A percentile compares a stretch with the other conserved stretches of the same genome.
phyloP scores from a whole-genome alignment of 306 rosid genomes.

The Oxytropis ochrocephala region DNA sequence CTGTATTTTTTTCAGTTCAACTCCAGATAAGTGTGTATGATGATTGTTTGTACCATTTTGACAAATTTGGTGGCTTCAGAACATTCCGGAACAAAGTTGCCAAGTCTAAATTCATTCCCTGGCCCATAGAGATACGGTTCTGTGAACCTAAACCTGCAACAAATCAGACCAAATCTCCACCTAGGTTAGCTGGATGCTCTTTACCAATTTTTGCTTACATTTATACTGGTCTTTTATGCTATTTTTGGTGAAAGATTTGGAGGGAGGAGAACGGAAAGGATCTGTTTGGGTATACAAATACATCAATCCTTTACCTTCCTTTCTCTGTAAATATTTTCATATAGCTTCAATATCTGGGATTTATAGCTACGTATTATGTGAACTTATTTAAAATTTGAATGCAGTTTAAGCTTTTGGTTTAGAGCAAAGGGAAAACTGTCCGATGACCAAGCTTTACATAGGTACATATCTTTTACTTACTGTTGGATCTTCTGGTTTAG shows the following conservation, averaged over 20 bases:
- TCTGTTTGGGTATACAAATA: background rate
- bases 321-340: background rate
- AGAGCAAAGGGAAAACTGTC: constrained; percentile 84
- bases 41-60: constrained; percentile 11
- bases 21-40: background rate
- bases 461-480: constrained; percentile 37
- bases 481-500: constrained; percentile 5
- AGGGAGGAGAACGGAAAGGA: constrained; percentile 4
- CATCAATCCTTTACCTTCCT: background rate
- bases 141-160: constrained; percentile 75
- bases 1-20: background rate
- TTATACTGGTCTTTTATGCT: constrained; percentile 3
- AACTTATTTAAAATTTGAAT: constrained; percentile 22
- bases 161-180: constrained; percentile 78
- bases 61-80: constrained; percentile 43
- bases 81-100: constrained; percentile 91
- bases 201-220: constrained; percentile 14
- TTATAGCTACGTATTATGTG: background rate
- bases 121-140: constrained; percentile 96
- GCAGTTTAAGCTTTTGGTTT: constrained; percentile 90
- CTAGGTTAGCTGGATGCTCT: constrained; percentile 53
- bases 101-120: constrained; percentile 51
- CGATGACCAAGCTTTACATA: constrained; percentile 94
- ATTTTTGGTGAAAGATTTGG: constrained; percentile 3
- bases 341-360: background rate